Base-by-base conservation (phyloP, 352 stramenopile genomes). In the Elongisporangium prolatum region DNA sequence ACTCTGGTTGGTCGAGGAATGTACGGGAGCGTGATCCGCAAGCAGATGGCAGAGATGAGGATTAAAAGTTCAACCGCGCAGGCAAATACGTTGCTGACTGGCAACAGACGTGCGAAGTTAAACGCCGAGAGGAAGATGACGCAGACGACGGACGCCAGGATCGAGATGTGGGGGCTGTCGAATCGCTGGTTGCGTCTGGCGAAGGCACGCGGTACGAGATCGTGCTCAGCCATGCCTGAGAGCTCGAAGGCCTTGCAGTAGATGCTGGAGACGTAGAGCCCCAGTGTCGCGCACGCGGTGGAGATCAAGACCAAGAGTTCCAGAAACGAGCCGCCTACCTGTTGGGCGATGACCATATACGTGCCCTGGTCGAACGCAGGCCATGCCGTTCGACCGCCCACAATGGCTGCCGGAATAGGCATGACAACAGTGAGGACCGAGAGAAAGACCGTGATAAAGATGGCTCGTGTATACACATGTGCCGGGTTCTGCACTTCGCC, bases 181-280 rank as follows among this genome's bases (percentile, higher is more conserved):
- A 74, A 79, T 24, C 34, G 53, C 9, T 11, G 22, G 55, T 69
- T 75, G 17, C 73, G 70, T 9, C 74, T 88, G 13, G 90, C 76
- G 40, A 98, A 94, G 9, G 87, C 68, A 21, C 69, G 69, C 0
- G 88, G 88, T 38, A 97, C 52, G 37, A 96, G 74, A 17, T 88
- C 81, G 25, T 77, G 72, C 57, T 97, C 84, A 11, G 88, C 71
- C 80, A 89, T 84, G 18, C 72, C 75, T 0, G 67, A 65, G 16
- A 98, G 61, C 69, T 97, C 84, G 58, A 89, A 97, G 17, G 91
- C 79, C 71, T 98, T 93, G 22, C 77, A 80, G 28, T 83, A 96
- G 57, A 98, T 87, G 65, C 96, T 90, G 8, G 88, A 89, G 67
- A 96, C 75, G 71, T 97, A 98, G 34, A 97, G 65, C 0, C 96